Evolutionary conservation across 2,329 filamentous ascomycete species (phyloP), one percentile per base, ranked within the genome.

Genomic region (Zymoseptoria ardabiliae): DNA sequence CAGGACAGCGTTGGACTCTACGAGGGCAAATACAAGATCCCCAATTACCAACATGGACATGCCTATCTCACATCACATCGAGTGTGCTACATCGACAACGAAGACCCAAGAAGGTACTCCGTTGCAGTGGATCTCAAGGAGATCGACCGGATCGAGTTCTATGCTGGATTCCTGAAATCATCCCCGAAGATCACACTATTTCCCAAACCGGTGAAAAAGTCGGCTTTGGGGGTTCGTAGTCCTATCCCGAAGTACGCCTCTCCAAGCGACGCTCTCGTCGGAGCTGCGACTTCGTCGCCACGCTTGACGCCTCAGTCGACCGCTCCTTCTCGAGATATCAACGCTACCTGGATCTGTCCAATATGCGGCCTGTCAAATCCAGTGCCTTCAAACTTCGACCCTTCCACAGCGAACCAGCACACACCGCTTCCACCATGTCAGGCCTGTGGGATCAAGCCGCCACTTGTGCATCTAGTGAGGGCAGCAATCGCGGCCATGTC

Each of bases 1-100:
- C 93, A 97, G 79, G 92, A 97, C 81, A 92, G 91, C 74, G 92
- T 99, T 69, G 94, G 94, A 67, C 81, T 99, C 63, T 99, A 99
- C 78, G 91, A 97, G 82, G 94, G 94, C 68, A 97, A 97, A 78
- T 94, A 87, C 79, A 99, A 99, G 78, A 87, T 99, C 57, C 88
- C 90, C 41, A 86, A 92, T 71, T 91, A 95, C 66, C 94, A 99
- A 73, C 91, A 96, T 78, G 94, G 94, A 55, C 91, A 97, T 77
- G 91, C 94, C 58, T 99, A 99, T 73, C 76, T 99, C 75, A 99
- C 94, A 19, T 96, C 94, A 8, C 93, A 97, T 75, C 89, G 94
- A 56, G 86, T 91, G 62, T 99, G 93, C 78, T 99, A 97, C 72
- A 90, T 99, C 64, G 92, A 97, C 71, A 88, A 91, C 69, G 82